phyloP scores from a whole-genome alignment of 129 eudicot genomes.

The Tagetes erecta region DNA sequence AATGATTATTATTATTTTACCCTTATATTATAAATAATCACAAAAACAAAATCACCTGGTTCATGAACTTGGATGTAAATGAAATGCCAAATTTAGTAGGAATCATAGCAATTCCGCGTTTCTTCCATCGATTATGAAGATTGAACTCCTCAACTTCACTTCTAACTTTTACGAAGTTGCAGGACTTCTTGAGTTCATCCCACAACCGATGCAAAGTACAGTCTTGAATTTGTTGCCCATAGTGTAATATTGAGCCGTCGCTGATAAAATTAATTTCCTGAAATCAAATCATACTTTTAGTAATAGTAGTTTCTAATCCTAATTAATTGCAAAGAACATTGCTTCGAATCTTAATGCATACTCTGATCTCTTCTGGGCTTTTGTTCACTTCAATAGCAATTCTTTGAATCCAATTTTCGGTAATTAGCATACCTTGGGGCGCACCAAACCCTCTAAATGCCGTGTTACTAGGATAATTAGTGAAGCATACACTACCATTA shows the following conservation, averaged over 20 bases:
- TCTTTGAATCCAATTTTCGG: constrained; percentile 96
- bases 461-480: constrained; percentile 89
- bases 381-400: constrained; percentile 75
- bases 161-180: constrained; percentile 50
- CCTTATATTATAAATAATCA: too few species aligned
- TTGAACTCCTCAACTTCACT: constrained; percentile 75
- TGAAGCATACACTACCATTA: constrained; percentile 84
- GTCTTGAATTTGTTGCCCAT: constrained; percentile 70
- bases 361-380: constrained; percentile 92
- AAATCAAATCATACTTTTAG: constrained; percentile 15
- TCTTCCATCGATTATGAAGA: constrained; percentile 75
- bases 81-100: constrained; percentile 95
- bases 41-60: constrained; percentile 53
- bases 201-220: constrained; percentile 77
- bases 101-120: constrained; percentile 82
- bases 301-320: neutral
- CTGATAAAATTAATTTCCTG: constrained; percentile 84
- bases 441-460: constrained; percentile 99
- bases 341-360: constrained; percentile 26
- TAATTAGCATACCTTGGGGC: constrained; percentile 92
- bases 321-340: neutral
- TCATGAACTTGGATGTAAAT: constrained; percentile 86
- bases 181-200: constrained; percentile 75
- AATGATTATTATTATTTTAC: too few species aligned
- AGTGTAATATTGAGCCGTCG: constrained; percentile 82